Base-by-base conservation (phyloP, 306 rosid species). In the Cercis canadensis region DNA sequence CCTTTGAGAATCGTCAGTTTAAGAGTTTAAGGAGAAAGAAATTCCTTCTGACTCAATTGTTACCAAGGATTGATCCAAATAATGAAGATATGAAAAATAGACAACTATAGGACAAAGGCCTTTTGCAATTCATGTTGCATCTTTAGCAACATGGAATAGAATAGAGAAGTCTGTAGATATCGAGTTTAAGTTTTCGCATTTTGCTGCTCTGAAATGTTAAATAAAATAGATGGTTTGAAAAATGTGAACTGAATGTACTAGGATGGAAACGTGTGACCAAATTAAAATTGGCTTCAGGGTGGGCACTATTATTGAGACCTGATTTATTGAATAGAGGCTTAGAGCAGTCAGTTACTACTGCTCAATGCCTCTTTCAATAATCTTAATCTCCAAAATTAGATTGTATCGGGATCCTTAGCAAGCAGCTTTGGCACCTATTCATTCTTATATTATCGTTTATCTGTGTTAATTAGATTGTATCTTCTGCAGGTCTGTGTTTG, bases 401-500 rank as follows among this genome's bases (percentile, higher is more conserved):
- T 24, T 24, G 29, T 3, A n/a, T 24, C 3, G 29, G 29, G 29
- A 24, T 24, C 29, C 29, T 24, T 24, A 24, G 29, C 29, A 1
- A 24, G 29, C 29, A 0, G 21, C 47, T 49, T 37, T 57, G 34
- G 17, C 9, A n/a, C 31, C 40, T 7, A 7, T 61, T 69, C 16
- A 15, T 21, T 8, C 40, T 41, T 44, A 4, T 13, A 33, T 46
- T 55, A 39, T 58, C 47, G 15, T 72, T 76, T 55, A 21, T 37
- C 46, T 65, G 11, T 31, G 56, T 13, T 75, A 52, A 56, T 64
- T 45, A 34, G 63, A 52, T 69, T 61, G 71, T 44, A 72, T 34
- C 60, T 74, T 58, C 39, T 81, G 69, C 87, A 94, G 97, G 79
- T 90, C 96, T 50, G 86, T 78, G 56, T 94, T 90, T 87, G 96